Evolutionary conservation across 768 basidiomycete genomes (phyloP).

Genomic region (Stropharia rugosoannulata): DNA sequence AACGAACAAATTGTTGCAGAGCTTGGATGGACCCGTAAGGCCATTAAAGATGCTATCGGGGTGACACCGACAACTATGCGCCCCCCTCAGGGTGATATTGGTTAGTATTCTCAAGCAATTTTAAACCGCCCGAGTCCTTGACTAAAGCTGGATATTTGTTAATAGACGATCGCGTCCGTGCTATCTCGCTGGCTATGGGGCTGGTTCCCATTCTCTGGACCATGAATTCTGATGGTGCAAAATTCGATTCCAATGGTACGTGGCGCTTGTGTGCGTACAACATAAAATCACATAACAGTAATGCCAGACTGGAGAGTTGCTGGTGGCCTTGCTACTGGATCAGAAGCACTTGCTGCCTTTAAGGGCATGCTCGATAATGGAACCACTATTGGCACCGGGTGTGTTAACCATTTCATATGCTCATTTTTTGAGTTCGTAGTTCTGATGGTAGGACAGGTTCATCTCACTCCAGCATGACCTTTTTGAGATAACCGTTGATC

Average conservation of each 20-base stretch:
- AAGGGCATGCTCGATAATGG: conserved; percentile 72
- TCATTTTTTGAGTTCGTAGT: conserved; percentile 11
- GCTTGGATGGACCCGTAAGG: conserved; percentile 87
- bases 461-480: conserved; percentile 89
- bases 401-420: background rate
- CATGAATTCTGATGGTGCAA: conserved; percentile 46
- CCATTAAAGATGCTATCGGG: conserved; percentile 75
- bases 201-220: conserved; percentile 91
- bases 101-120: conserved; percentile 24
- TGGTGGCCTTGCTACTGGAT: conserved; percentile 62
- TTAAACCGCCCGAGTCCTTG: background rate
- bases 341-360: conserved; percentile 64
- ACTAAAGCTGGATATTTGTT: background rate
- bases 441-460: conserved; percentile 48
- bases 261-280: background rate
- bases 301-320: conserved; percentile 81
- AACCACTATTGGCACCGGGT: conserved; percentile 58
- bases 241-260: conserved; percentile 72
- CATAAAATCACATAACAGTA: conserved; percentile 45
- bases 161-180: conserved; percentile 88
- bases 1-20: conserved; percentile 89
- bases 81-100: conserved; percentile 81
- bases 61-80: conserved; percentile 79
- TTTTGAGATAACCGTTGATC: conserved; percentile 80
- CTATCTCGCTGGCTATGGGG: conserved; percentile 89